Base-by-base conservation (phyloP, 371 early-diverging fungal genomes). In the Mucor irregularis region DNA sequence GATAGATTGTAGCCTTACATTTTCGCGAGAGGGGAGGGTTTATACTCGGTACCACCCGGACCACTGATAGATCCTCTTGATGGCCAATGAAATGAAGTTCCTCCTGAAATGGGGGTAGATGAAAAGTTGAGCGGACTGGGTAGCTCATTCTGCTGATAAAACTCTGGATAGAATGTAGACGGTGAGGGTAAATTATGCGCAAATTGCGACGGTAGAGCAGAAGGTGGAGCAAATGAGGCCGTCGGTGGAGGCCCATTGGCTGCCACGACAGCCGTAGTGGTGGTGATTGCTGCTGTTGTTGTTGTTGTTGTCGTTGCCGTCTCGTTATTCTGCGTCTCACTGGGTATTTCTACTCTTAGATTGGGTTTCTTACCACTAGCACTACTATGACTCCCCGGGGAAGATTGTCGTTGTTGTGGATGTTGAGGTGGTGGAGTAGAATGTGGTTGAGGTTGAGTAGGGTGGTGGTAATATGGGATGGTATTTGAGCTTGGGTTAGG, bases 171-270 rank as follows among this genome's bases (percentile, higher is more conserved):
- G 60, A 88, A 90, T 5, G 88, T 81, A 5, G 86, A 85, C 1
- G 90, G 90, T 7, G 89, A 89, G 8, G 89, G 90, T 26, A 90
- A 64, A 60, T 86, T 89, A 55, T 88, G 86, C 35, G 87, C 87
- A 55, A 88, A 90, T 58, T 90, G 84, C 1, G 84, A 83, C 4
- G 84, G 84, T 6, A 83, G 53, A 13, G 84, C 78, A 16, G 53
- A 58, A 21, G 57, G 57, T 14, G 56, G 55, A 31, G 19, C 40
- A 17, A 51, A 37, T 4, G 28, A 8, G 6, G 28, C 16, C 4
- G 14, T 8, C n/a, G 49, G 19, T 19, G 38, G 44, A 3, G 53
- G 28, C 35, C 42, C 21, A 29, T 25, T 10, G 14, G 46, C 6
- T 16, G 35, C 16, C 26, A 17, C 30, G 21, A 24, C 19, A 33